Evolutionary conservation across 441 rosid species (phyloP).

Genomic region (Arabidopsis lyrata): DNA sequence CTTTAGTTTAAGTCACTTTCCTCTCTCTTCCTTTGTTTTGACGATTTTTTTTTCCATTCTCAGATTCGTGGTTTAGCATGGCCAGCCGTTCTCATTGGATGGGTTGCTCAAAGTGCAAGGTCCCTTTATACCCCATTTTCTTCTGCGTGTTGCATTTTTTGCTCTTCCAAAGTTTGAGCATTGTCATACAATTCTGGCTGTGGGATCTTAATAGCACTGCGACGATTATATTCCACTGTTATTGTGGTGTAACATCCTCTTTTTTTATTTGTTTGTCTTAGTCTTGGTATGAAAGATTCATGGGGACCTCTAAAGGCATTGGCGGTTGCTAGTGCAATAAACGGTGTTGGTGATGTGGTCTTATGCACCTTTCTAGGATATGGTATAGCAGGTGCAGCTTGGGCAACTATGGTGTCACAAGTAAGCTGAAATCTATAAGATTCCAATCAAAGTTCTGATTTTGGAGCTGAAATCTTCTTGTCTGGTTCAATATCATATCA

Average conservation of each 20-base stretch:
- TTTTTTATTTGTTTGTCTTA: slow-evolving; percentile 37
- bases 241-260: slow-evolving; percentile 20
- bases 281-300: slow-evolving; percentile 97
- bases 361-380: slow-evolving; percentile 83
- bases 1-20: slow-evolving; percentile 5
- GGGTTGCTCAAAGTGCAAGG: slow-evolving; percentile 92
- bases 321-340: slow-evolving; percentile 72
- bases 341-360: slow-evolving; percentile 79
- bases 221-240: slow-evolving; percentile 12
- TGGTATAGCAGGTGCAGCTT: slow-evolving; percentile 94
- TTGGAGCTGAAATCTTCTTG: slow-evolving; percentile 36
- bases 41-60: slow-evolving; percentile 14
- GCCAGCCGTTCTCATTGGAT: slow-evolving; percentile 73
- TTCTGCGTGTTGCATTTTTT: slow-evolving; percentile 13
- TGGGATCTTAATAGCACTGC: neutral
- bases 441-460: slow-evolving; percentile 13
- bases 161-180: slow-evolving; percentile 12
- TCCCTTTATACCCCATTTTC: slow-evolving; percentile 36
- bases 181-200: neutral
- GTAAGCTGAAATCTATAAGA: slow-evolving; percentile 50
- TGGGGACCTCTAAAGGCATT: slow-evolving; percentile 95
- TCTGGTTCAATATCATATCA: slow-evolving; percentile 14
- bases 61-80: slow-evolving; percentile 70
- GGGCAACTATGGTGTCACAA: slow-evolving; percentile 97
- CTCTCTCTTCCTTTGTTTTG: slow-evolving; percentile 17